Conservation (phyloP, 768 basidiomycete genomes). For the Coprinopsis cinerea region DNA sequence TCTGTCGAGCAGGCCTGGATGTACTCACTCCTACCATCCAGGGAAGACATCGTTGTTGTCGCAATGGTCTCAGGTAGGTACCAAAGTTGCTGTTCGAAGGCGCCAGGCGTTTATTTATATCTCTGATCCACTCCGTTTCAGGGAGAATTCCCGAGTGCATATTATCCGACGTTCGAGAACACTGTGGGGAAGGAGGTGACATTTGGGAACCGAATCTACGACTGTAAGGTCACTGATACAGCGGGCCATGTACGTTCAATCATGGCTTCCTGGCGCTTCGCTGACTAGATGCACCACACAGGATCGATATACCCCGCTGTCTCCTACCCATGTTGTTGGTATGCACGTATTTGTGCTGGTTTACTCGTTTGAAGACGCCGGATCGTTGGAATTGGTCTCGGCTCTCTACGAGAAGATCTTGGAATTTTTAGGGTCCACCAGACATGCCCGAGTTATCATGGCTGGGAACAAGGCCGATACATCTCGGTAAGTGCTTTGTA, state of each 20-base stretch:
- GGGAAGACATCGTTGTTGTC: not conserved
- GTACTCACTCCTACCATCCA: not conserved
- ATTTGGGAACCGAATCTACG: not conserved
- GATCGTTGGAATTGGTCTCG: not conserved
- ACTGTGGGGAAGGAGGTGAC: not conserved
- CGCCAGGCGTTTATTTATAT: not conserved
- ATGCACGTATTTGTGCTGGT: constrained; percentile 1
- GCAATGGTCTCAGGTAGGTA: not conserved
- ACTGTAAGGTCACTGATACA: constrained; percentile 1
- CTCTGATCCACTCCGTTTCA: not conserved
- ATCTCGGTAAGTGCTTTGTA: not conserved
- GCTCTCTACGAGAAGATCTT: not conserved
- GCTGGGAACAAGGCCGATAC: constrained; percentile 1
- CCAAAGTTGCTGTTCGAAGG: too few species aligned
- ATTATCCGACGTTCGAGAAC: not conserved
- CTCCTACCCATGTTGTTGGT: not conserved
- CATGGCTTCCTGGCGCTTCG: not conserved
- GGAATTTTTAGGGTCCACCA: not conserved
- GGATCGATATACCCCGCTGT: not conserved
- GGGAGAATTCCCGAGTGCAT: not conserved
- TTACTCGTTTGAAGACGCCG: not conserved
- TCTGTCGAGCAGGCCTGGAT: too few species aligned
- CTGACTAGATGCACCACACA: not conserved
- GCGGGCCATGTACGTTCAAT: constrained; percentile 1
- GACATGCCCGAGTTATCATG: not conserved